A percentile compares a stretch with the other conserved stretches of the same genome.
Conservation (phyloP, 257 asterid species). For the Osmanthus fragrans region DNA sequence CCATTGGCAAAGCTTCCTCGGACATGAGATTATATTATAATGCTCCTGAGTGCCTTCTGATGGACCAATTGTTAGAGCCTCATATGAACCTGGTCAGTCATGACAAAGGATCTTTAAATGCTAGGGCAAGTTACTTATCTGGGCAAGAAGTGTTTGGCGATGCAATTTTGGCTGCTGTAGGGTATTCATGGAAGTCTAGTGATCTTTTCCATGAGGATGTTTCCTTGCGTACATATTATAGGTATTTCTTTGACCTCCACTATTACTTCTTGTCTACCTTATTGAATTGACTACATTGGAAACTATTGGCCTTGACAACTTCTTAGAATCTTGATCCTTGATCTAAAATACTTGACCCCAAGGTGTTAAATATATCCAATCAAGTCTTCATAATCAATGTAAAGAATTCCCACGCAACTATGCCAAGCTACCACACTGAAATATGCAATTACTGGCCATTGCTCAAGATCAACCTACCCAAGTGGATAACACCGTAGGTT, state of each 20-base stretch:
- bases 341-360: neutral
- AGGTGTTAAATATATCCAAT: neutral
- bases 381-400: neutral
- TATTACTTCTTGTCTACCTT: slow-evolving; percentile 11
- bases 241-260: slow-evolving; percentile 44
- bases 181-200: slow-evolving; percentile 75
- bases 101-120: slow-evolving; percentile 54
- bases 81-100: slow-evolving; percentile 37
- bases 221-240: slow-evolving; percentile 59
- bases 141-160: slow-evolving; percentile 77
- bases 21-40: slow-evolving; percentile 76
- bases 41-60: slow-evolving; percentile 43
- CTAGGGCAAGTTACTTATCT: slow-evolving; percentile 71
- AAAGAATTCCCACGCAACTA: neutral
- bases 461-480: neutral
- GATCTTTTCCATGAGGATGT: slow-evolving; percentile 66
- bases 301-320: neutral
- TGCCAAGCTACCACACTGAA: neutral
- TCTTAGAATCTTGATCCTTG: neutral
- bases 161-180: slow-evolving; percentile 85
- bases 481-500: neutral
- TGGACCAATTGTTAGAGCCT: slow-evolving; percentile 32
- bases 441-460: neutral
- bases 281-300: neutral
- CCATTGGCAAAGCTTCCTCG: slow-evolving; percentile 85